Base-by-base conservation (phyloP, 1,284 basidiomycete species). In the Trametes sp. region DNA sequence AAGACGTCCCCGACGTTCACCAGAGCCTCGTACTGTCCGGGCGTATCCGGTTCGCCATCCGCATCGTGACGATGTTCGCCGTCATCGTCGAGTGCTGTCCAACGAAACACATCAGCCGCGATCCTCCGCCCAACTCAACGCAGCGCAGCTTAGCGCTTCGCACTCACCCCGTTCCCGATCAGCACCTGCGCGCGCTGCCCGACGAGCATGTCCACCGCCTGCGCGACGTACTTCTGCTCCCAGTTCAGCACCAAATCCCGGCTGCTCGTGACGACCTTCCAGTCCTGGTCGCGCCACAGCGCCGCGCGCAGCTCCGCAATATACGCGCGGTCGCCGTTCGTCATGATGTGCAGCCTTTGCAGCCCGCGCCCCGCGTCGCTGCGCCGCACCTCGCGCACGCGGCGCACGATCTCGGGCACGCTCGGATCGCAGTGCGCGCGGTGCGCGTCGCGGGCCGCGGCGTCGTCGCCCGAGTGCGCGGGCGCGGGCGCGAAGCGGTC, bases 51-150 rank as follows among this genome's bases (percentile, higher is more conserved):
- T 67, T 80, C 10, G 83, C 83, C 72, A 84, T 75, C 36, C 86
- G 76, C 59, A 87, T 70, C 81, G 86, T 81, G 26, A 82, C 78
- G 48, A 86, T 79, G 63, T 86, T 86, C 21, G 85, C 80, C 16
- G 80, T 80, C 61, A 87, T 62, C 68, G 85, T 88, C 57, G 86
- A 88, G 70, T 85, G 87, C 86, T 86, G 64, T 16, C n/a, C 61
- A 8, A 8, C 41, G 7, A 13, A 78, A 80, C 29, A 64, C 68
- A 29, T n/a, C 61, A 41, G n/a, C n/a, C n/a, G n/a, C n/a, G n/a
- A n/a, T n/a, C n/a, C n/a, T n/a, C n/a, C n/a, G n/a, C n/a, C n/a
- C n/a, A n/a, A n/a, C n/a, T n/a, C n/a, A n/a, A n/a, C n/a, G n/a
- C n/a, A n/a, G n/a, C n/a, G n/a, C n/a, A n/a, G n/a, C n/a, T n/a